Evolutionary conservation across 140 eudicot species (phyloP).

Genomic region (Stevia rebaudiana): DNA sequence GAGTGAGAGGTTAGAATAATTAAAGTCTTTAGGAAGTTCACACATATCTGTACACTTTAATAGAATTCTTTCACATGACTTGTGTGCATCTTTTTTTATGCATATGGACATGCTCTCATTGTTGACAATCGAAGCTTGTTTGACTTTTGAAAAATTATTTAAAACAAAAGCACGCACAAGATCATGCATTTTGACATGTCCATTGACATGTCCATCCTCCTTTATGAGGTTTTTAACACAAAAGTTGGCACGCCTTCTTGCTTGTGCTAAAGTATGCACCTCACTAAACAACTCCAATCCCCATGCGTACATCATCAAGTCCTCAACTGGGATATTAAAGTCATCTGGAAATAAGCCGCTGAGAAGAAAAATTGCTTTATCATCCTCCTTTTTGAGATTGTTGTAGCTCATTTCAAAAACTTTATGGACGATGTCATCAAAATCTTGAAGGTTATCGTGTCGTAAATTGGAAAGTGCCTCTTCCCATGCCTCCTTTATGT

Average conservation of each 20-base stretch:
- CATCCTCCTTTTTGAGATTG: neutral
- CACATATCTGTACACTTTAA: neutral
- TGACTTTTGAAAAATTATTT: neutral
- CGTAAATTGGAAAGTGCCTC: neutral
- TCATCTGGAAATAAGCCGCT: neutral
- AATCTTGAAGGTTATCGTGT: neutral
- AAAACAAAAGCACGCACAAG: slow-evolving; percentile 3
- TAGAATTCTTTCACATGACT: neutral
- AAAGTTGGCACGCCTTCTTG: neutral
- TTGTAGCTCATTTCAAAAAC: slow-evolving; percentile 4
- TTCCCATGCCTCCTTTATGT: slow-evolving; percentile 1
- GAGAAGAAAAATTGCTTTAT: neutral
- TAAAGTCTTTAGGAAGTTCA: neutral
- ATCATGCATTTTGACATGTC: slow-evolving; percentile 1
- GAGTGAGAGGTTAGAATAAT: neutral
- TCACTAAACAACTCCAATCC: neutral
- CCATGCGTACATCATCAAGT: neutral
- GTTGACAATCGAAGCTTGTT: slow-evolving; percentile 4
- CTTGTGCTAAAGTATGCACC: neutral
- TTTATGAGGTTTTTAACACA: neutral
- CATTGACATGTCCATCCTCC: neutral
- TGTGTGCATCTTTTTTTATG: too few relatives aligned
- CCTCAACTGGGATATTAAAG: neutral
- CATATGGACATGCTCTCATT: too few relatives aligned
- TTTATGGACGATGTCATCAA: neutral